phyloP scores from a whole-genome alignment of 2,329 filamentous ascomycete genomes.

The Celoporthe dispersa region DNA sequence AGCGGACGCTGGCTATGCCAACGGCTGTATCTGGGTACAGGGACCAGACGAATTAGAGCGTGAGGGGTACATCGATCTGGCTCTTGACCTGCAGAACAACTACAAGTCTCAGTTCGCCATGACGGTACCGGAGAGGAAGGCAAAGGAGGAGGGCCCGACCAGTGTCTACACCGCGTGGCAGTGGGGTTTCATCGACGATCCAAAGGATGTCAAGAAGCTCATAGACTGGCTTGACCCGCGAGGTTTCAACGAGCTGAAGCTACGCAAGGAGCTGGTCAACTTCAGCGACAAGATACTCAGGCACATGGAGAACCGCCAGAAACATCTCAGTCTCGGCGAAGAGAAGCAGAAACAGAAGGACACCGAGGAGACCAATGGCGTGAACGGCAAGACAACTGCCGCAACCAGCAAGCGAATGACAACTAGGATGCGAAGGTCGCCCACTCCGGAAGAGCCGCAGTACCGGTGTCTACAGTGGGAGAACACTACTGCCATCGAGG shows the following conservation, averaged over 20 bases:
- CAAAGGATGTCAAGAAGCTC: constrained; percentile 75
- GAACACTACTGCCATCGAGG: constrained; percentile 61
- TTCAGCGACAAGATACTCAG: constrained; percentile 77
- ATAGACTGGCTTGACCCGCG: constrained; percentile 88
- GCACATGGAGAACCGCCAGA: constrained; percentile 79
- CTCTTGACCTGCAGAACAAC: constrained; percentile 70
- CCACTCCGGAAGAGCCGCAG: constrained; percentile 50
- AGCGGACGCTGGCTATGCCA: constrained; percentile 84
- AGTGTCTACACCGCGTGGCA: constrained; percentile 76
- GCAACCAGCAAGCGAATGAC: constrained; percentile 45
- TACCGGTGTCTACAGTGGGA: constrained; percentile 59
- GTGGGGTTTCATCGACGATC: constrained; percentile 91
- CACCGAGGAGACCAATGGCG: constrained; percentile 34
- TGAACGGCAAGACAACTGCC: constrained; percentile 18
- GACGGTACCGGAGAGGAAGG: constrained; percentile 84
- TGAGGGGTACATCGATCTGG: constrained; percentile 82
- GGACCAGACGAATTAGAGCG: constrained; percentile 89
- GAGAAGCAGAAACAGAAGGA: constrained; percentile 43
- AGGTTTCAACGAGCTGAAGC: constrained; percentile 82
- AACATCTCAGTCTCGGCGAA: constrained; percentile 65
- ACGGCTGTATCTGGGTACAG: constrained; percentile 95
- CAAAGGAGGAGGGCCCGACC: constrained; percentile 80
- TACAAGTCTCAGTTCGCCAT: constrained; percentile 79
- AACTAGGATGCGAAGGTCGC: constrained; percentile 51
- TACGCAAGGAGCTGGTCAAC: constrained; percentile 81